Evolutionary conservation across 225 moss, liverwort and hornwort species (phyloP), one percentile per base, ranked within the genome.

Genomic region (Takakia lepidozioides): DNA sequence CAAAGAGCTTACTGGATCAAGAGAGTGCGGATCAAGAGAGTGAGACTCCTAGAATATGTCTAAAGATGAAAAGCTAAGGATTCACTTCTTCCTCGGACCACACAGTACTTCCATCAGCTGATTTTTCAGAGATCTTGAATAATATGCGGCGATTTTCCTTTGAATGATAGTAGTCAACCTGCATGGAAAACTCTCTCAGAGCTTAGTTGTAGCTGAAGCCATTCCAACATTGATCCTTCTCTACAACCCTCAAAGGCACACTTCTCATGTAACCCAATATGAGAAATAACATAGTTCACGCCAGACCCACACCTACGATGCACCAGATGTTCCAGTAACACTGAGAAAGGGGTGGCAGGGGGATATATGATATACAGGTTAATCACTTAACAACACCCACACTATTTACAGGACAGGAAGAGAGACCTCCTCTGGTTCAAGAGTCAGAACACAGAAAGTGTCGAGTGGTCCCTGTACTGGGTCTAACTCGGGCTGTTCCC

Each of bases 391-490:
- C 32, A 6, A 32, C 32, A 6, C 7, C 11, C 11, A 6, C 32
- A 32, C 11, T 11, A 32, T 32, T 32, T 6, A 29, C 13, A 34
- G 8, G 21, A 9, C 13, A 36, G 3, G 15, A 34, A 25, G 20
- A 14, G 1, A 2, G 37, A 83, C 91, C 83, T 91, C 80, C 61
- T 78, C 67, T 39, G 98, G 87, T 19, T 98, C 91, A 18, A 98
- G 43, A 14, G 87, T 84, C 37, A 98, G 67, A 29, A 98, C 58
- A 40, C 83, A 71, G 58, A 98, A 98, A 6, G 68, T 81, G 26
- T 87, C 80, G 14, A 98, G 68, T 20, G 98, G 87, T 14, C 91
- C 91, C 56, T 67, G 75, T 28, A 61, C 43, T 32, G 83, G 65
- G 60, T 85, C 69, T 25, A 91, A 51, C n/a, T 83, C 53, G 40